Evolutionary conservation across 176 grass and related monocot species (phyloP).

Genomic region (Bothriochloa decipiens): DNA sequence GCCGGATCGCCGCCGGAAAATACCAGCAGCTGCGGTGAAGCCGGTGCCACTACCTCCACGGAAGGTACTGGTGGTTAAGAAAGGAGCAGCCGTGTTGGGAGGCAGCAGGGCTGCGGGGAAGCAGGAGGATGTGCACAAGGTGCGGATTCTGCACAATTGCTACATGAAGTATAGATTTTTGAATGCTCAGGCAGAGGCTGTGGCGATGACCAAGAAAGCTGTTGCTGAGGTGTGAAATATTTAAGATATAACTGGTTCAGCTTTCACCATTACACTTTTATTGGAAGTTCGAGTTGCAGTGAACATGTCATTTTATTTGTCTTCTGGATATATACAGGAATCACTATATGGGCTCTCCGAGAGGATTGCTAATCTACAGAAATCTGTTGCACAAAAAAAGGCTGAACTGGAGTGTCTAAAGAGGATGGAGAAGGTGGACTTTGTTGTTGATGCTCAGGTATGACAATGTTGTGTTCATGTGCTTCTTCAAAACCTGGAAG

Average conservation of each 20-base stretch:
- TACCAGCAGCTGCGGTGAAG: background rate
- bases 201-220: slow-evolving; percentile 30
- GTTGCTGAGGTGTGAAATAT: slow-evolving; percentile 44
- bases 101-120: slow-evolving; percentile 20
- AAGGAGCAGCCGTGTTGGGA: background rate
- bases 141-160: slow-evolving; percentile 52
- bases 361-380: slow-evolving; percentile 35
- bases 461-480: background rate
- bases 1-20: slow-evolving; percentile 22
- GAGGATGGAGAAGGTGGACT: slow-evolving; percentile 41
- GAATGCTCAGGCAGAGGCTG: slow-evolving; percentile 50
- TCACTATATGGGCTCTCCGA: slow-evolving; percentile 44
- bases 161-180: slow-evolving; percentile 56
- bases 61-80: slow-evolving; percentile 40
- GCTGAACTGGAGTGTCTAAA: slow-evolving; percentile 44
- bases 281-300: background rate
- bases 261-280: background rate
- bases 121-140: slow-evolving; percentile 55
- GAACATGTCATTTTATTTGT: background rate
- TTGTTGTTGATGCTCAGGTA: slow-evolving; percentile 55
- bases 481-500: background rate
- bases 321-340: slow-evolving; percentile 28
- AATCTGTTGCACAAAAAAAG: slow-evolving; percentile 49
- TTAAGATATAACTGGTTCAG: background rate
- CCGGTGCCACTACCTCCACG: slow-evolving; percentile 36